Evolutionary conservation across 768 basidiomycete genomes (phyloP).

Genomic region (Lactarius deliciosus): DNA sequence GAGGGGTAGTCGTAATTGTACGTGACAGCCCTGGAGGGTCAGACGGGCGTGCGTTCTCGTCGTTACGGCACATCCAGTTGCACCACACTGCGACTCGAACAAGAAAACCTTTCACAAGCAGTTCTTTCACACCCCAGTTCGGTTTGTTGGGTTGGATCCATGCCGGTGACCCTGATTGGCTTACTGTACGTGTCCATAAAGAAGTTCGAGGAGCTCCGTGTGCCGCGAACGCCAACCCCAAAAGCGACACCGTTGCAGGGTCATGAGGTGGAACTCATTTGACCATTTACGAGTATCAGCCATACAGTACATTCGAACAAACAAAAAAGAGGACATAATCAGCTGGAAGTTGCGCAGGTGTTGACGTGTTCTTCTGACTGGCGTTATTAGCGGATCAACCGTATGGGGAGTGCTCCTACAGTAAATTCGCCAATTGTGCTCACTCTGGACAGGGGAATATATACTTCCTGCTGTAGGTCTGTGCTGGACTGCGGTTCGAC

Average conservation of each 20-base stretch:
- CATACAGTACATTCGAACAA: not conserved
- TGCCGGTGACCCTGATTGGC: not conserved
- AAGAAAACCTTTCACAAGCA: not conserved
- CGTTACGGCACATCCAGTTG: not conserved
- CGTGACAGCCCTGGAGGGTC: not conserved
- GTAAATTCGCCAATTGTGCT: not conserved
- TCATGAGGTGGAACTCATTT: not conserved
- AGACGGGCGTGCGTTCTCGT: not conserved
- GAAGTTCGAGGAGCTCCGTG: not conserved
- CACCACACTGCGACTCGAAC: not conserved
- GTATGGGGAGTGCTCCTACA: not conserved
- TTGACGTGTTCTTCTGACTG: not conserved
- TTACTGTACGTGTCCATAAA: not conserved
- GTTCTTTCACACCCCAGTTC: not conserved
- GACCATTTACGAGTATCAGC: not conserved
- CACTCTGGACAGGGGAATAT: not conserved
- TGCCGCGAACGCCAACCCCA: not conserved
- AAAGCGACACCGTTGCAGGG: not conserved
- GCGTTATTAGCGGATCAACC: conserved; percentile 1
- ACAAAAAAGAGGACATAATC: not conserved
- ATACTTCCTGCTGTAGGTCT: not conserved
- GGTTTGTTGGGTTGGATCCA: not conserved
- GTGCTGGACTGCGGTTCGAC: not conserved
- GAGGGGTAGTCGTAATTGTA: not conserved
- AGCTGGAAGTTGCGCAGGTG: not conserved